These are phyloP conservation scores for Pneumocystis murina DNA, from an alignment of 1,139 yeast genomes.

Conservation along the genomic window DNA sequence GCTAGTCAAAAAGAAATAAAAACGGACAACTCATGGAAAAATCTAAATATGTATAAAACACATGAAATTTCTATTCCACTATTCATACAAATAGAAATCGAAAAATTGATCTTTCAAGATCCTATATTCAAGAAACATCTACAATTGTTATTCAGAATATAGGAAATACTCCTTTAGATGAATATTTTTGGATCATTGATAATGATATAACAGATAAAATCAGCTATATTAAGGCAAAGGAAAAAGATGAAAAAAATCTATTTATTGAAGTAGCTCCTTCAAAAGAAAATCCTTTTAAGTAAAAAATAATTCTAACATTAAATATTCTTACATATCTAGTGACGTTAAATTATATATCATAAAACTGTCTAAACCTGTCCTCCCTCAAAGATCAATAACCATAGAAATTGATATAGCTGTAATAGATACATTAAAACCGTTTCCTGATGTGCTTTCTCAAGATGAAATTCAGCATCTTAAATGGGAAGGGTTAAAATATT, in stretches of 20 bases:
- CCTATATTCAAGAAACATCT: slow-evolving; percentile 53
- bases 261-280: slow-evolving; percentile 8
- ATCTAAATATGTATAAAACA: neutral
- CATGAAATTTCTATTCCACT: neutral
- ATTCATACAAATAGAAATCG: slow-evolving; percentile 21
- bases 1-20: neutral
- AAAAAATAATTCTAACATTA: neutral
- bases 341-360: slow-evolving; percentile 28
- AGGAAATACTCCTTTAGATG: slow-evolving; percentile 37
- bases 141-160: slow-evolving; percentile 45
- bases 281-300: slow-evolving; percentile 4
- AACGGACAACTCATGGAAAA: neutral
- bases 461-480: slow-evolving; percentile 48
- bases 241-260: slow-evolving; percentile 5
- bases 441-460: slow-evolving; percentile 50
- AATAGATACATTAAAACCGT: slow-evolving; percentile 37
- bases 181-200: slow-evolving; percentile 39
- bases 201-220: slow-evolving; percentile 30
- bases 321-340: neutral
- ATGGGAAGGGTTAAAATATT: slow-evolving; percentile 40
- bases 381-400: slow-evolving; percentile 34
- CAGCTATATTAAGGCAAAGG: slow-evolving; percentile 31
- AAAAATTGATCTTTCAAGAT: slow-evolving; percentile 44
- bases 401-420: slow-evolving; percentile 42
- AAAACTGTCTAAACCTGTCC: slow-evolving; percentile 47